Percentiles rank a stretch among this genome's conserved stretches.
Evolutionary conservation across 2,329 filamentous ascomycete species (phyloP).

Genomic region (Penicillium sp.): DNA sequence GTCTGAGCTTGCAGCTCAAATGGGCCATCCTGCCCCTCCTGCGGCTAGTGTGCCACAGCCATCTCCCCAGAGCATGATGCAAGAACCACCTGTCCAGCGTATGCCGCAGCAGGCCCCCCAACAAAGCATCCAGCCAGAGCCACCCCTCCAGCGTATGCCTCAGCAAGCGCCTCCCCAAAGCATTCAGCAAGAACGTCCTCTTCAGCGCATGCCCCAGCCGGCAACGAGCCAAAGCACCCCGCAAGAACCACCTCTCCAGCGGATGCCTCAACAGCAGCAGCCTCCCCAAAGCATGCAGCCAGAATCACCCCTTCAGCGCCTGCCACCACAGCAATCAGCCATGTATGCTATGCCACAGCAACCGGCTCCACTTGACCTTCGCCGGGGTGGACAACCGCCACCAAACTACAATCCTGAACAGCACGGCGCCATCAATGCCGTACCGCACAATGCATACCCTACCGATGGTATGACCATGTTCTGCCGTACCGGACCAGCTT

Average conservation of each 20-base stretch:
- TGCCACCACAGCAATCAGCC: neutral
- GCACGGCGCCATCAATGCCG: constrained; percentile 62
- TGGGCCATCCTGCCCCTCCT: constrained; percentile 58
- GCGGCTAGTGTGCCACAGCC: constrained; percentile 54
- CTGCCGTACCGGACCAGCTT: constrained; percentile 72
- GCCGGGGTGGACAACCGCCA: constrained; percentile 41
- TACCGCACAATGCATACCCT: constrained; percentile 92
- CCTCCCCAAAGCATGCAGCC: neutral
- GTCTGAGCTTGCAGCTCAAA: constrained; percentile 67
- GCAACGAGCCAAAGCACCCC: neutral
- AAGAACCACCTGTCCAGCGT: neutral
- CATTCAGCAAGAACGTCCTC: neutral
- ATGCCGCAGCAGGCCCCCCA: constrained; percentile 9
- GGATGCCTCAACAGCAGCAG: neutral
- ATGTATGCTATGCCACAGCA: constrained; percentile 24
- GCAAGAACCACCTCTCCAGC: neutral
- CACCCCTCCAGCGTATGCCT: neutral
- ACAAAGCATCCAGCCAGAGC: neutral
- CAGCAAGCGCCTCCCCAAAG: neutral
- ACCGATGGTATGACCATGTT: constrained; percentile 97
- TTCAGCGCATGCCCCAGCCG: neutral
- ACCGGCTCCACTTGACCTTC: constrained; percentile 39
- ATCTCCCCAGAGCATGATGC: constrained; percentile 11
- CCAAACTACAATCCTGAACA: constrained; percentile 58
- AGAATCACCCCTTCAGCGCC: neutral